Evolutionary conservation across 2,329 filamentous ascomycete species (phyloP).

Genomic region (Talaromyces sp.): DNA sequence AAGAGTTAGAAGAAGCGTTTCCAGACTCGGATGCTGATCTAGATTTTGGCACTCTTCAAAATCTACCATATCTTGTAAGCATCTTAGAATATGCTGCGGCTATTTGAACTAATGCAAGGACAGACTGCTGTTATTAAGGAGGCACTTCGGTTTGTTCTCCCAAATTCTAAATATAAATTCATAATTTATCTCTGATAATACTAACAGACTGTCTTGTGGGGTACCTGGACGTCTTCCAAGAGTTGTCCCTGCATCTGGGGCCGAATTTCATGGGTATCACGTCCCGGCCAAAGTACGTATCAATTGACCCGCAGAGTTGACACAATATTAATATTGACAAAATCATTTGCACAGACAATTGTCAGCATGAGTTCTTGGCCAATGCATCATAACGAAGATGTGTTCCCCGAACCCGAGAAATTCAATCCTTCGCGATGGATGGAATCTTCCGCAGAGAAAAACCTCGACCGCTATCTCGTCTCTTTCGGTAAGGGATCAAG

Average conservation of each 20-base stretch:
- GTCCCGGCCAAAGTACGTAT: conserved; percentile 25
- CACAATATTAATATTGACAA: not conserved
- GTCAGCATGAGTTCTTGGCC: conserved; percentile 32
- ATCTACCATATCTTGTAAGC: conserved; percentile 29
- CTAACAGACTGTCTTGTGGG: conserved; percentile 24
- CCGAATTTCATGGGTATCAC: conserved; percentile 26
- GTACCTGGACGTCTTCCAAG: conserved; percentile 29
- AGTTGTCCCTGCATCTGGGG: conserved; percentile 26
- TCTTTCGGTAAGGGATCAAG: conserved; percentile 32
- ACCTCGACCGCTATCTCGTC: conserved; percentile 29
- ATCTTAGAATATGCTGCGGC: too few species aligned
- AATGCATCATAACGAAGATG: conserved; percentile 26
- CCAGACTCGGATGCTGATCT: conserved; percentile 22
- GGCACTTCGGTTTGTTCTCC: conserved; percentile 23
- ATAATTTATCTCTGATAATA: conserved; percentile 1
- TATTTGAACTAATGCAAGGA: not conserved
- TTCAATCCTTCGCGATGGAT: conserved; percentile 36
- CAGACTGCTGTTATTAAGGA: conserved; percentile 33
- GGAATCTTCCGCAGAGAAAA: conserved; percentile 10
- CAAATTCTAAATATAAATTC: not conserved
- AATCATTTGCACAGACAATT: conserved; percentile 8
- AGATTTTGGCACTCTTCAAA: conserved; percentile 26
- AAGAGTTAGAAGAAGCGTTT: conserved; percentile 26
- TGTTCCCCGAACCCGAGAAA: conserved; percentile 27
- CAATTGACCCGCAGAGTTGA: not conserved